Percentiles rank a stretch among this genome's conserved stretches.
phyloP scores from a whole-genome alignment of 208 protist species.

The Naegleria fowleri region DNA sequence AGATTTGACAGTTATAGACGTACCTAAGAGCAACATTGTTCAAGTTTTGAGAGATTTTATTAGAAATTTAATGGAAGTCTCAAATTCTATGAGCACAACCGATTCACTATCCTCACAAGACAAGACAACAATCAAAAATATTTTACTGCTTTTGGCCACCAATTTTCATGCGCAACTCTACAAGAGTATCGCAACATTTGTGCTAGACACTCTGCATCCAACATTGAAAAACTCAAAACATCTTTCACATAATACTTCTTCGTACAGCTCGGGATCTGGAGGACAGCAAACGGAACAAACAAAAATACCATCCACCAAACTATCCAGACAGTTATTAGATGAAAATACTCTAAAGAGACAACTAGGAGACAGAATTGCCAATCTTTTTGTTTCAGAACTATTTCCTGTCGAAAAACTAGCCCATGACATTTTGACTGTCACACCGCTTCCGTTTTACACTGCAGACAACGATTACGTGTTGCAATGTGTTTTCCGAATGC shows the following conservation, averaged over 20 bases:
- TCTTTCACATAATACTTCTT: neutral
- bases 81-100: neutral
- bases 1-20: neutral
- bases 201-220: neutral
- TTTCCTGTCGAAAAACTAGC: neutral
- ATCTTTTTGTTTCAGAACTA: neutral
- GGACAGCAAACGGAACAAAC: neutral
- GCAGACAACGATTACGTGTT: neutral
- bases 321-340: neutral
- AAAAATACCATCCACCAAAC: neutral
- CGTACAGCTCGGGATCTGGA: neutral
- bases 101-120: neutral
- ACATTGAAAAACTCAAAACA: neutral
- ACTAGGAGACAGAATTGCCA: neutral
- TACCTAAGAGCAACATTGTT: neutral
- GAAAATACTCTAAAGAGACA: neutral
- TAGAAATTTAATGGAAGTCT: neutral
- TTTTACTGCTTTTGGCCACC: neutral
- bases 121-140: neutral
- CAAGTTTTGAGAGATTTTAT: neutral
- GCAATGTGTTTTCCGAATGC: conserved; percentile 8
- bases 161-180: conserved; percentile 24
- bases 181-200: neutral
- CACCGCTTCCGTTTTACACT: neutral
- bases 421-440: neutral